A percentile compares a stretch with the other conserved stretches of the same genome.
phyloP scores from a whole-genome alignment of 164 flowering plant genomes.

The Magnolia sinica region DNA sequence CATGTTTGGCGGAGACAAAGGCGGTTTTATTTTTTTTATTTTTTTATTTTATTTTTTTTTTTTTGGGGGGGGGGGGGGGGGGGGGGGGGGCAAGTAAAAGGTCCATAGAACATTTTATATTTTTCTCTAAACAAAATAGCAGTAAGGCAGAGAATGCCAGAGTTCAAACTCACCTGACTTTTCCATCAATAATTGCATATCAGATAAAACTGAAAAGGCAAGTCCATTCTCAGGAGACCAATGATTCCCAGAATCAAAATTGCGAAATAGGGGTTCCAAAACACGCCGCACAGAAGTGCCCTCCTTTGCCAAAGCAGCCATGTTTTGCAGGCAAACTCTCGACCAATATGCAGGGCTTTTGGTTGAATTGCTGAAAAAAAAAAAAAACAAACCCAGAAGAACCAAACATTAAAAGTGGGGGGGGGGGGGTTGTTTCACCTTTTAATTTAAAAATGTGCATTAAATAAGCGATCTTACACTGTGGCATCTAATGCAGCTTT shows the following conservation, averaged over 20 bases:
- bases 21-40: no score
- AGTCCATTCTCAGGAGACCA: slow-evolving; percentile 72
- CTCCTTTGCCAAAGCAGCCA: slow-evolving; percentile 69
- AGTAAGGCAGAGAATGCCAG: not conserved
- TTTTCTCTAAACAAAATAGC: not conserved
- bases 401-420: not conserved
- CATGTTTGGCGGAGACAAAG: not conserved
- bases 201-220: slow-evolving; percentile 56
- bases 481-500: slow-evolving; percentile 34
- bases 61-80: no score
- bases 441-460: not conserved
- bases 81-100: not conserved
- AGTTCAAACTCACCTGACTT: slow-evolving; percentile 51
- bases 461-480: slow-evolving; percentile 32
- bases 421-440: not conserved
- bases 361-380: slow-evolving; percentile 45
- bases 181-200: slow-evolving; percentile 62
- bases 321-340: slow-evolving; percentile 70
- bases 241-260: slow-evolving; percentile 62
- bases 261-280: slow-evolving; percentile 73
- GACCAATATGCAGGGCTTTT: slow-evolving; percentile 81
- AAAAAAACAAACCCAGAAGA: slow-evolving; percentile 6
- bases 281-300: slow-evolving; percentile 83
- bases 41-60: no score
- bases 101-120: not conserved